These are phyloP conservation scores for Bonia amplexicaulis DNA, from an alignment of 176 grass and related monocot species.

Conservation along the genomic window DNA sequence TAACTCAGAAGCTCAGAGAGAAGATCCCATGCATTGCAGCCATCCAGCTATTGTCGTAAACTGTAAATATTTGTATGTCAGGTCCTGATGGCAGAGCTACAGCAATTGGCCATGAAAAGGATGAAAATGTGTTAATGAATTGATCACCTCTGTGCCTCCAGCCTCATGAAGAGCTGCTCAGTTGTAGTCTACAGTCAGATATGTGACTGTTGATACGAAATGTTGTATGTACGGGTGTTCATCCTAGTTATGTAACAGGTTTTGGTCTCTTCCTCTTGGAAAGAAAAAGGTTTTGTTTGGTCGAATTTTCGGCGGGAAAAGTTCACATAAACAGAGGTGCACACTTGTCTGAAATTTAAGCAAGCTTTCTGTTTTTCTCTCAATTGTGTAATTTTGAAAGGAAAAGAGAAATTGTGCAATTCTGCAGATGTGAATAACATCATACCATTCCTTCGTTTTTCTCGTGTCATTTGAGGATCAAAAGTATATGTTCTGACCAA, in stretches of 20 bases:
- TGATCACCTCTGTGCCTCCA: background rate
- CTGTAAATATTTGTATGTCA: background rate
- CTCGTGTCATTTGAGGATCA: background rate
- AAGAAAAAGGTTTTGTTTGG: background rate
- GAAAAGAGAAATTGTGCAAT: background rate
- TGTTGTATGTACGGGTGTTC: background rate
- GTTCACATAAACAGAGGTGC: too few species aligned
- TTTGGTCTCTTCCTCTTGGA: background rate
- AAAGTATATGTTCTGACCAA: background rate
- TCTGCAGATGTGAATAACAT: background rate
- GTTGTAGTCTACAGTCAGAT: background rate
- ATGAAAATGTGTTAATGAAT: slow-evolving; percentile 12
- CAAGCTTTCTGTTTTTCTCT: background rate
- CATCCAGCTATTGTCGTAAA: slow-evolving; percentile 53
- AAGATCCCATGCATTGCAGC: slow-evolving; percentile 67
- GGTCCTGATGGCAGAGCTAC: background rate
- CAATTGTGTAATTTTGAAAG: background rate
- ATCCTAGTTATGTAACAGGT: background rate
- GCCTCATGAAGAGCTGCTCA: background rate
- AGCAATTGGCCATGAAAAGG: background rate
- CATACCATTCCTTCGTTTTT: background rate
- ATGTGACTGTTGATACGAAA: background rate
- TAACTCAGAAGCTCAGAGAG: slow-evolving; percentile 73
- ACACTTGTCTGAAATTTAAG: background rate
- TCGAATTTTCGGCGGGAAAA: background rate